Base-by-base conservation (phyloP, 192 early-diverging fungal species). In the Coemansia furcata region DNA sequence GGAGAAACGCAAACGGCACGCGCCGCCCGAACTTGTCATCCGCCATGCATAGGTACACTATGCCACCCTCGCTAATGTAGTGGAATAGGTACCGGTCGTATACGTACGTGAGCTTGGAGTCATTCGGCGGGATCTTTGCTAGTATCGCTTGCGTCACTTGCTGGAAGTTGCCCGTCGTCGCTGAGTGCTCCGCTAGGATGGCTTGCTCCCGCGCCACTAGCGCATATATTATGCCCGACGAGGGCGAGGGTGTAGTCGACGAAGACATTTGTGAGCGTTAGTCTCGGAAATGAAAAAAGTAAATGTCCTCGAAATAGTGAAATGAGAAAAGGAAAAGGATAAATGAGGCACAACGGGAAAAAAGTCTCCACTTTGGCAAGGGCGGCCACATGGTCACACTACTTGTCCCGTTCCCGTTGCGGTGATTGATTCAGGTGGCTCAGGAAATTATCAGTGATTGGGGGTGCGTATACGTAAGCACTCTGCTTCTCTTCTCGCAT, bases 31-130 rank as follows among this genome's bases (percentile, higher is more conserved):
- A 88, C 55, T 82, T 72, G 76, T 87, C 85, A 63, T 88, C 95
- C 8, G 93, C 91, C 86, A 95, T 90, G 74, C 93, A 94, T 75
- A 97, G 86, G 71, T 93, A 97, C 6, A 90, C 91, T 43, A 93
- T 71, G 14, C 90, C 89, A 79, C 87, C 85, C 68, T 89, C 85
- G 63, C 86, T 89, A 58, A 95, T 92, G 72, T 94, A 93, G 76
- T 97, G 95, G 78, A 97, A 97, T 10, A 95, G 86, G 70, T 91
- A 94, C 77, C 93, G 90, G 82, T 97, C 95, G 73, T 95, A 95
- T 30, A 94, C 92, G 71, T 94, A 97, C 4, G 95, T 94, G 54
- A 97, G 80, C 71, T 95, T 94, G 35, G 92, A 92, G 78, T 97
- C 91, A 73, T 91, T 93, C 33, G 93, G 90, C 7, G 94, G 92